Conservation (phyloP, 2,329 filamentous ascomycete genomes). For the Furcasterigmium furcatum region DNA sequence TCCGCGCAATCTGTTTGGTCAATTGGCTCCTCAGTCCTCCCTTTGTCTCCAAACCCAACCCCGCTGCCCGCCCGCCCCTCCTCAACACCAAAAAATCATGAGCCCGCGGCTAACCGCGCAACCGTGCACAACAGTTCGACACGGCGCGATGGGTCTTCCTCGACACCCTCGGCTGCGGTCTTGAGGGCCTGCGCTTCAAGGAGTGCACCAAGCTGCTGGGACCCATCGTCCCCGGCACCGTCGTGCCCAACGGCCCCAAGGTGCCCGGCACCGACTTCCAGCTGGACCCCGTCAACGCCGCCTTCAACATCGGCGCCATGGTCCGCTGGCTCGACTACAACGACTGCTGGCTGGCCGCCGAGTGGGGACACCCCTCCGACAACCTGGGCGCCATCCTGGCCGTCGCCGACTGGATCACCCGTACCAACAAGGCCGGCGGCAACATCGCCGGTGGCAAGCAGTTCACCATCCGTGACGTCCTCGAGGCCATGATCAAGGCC, state of each 20-base stretch:
- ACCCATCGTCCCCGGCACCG: conserved; percentile 83
- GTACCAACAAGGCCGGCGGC: conserved; percentile 72
- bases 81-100: conserved; percentile 6
- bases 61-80: neutral
- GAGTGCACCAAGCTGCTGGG: conserved; percentile 95
- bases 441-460: conserved; percentile 87
- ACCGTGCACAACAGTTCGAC: conserved; percentile 63
- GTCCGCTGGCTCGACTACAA: conserved; percentile 99
- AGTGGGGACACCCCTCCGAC: conserved; percentile 98
- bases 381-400: conserved; percentile 96
- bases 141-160: conserved; percentile 96
- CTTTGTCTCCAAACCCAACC: neutral
- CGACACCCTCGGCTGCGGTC: conserved; percentile 93
- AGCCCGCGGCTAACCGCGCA: conserved; percentile 21
- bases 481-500: conserved; percentile 98
- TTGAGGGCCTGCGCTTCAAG: conserved; percentile 92
- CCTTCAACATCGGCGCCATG: conserved; percentile 99
- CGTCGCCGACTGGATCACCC: conserved; percentile 95
- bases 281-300: conserved; percentile 90
- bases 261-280: conserved; percentile 91
- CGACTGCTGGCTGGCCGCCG: conserved; percentile 98
- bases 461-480: conserved; percentile 83
- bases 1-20: conserved; percentile 3
- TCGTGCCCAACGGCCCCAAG: conserved; percentile 86
- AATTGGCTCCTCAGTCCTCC: neutral